Base-by-base conservation (phyloP, 805 yeast species). In the Metschnikowia dekortorum region DNA sequence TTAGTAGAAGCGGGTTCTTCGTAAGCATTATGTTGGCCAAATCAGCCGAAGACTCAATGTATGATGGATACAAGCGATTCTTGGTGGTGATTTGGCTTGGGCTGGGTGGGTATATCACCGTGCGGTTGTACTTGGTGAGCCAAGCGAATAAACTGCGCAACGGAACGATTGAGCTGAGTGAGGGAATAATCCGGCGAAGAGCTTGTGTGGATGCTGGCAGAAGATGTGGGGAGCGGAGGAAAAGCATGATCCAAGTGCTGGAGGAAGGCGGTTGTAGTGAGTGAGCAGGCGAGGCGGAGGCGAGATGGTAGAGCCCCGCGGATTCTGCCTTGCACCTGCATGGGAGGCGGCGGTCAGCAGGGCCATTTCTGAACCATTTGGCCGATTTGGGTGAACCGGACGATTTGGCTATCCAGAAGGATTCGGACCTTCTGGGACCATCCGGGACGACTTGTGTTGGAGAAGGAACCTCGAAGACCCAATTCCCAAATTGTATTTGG, bases 1-100 rank as follows among this genome's bases (percentile, higher is more conserved):
- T 85, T 59, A 87, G 71, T 42, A 88, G 65, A 49, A 87, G 66
- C 1, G 95, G 94, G 39, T 78, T 75, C 50, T 80, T 77, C 48
- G 76, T 69, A 31, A 82, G 61, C 35, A 83, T 57, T 30, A 78
- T 58, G 34, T 78, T 76, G 47, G 83, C 81, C 41, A 89, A 66
- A 57, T 89, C 96, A 47, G 73, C 67, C 18, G 78, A 77, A 49
- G 78, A 73, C 53, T 83, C 72, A 16, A 88, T 70, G 36, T 71
- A 73, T 22, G 67, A 62, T 34, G 70, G 72, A 52, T 66, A 71
- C 11, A 73, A 56, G 30, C 76, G 59, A 54, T 73, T 73, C 29
- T 67, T 61, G 43, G 78, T 73, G 43, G 74, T 64, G 50, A 71
- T 65, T 26, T 64, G 59, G 35, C 57, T 52, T n/a, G 70, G 68